Conservation (phyloP, 139 green algal genomes). For the Chlorokybus atmophyticus region DNA sequence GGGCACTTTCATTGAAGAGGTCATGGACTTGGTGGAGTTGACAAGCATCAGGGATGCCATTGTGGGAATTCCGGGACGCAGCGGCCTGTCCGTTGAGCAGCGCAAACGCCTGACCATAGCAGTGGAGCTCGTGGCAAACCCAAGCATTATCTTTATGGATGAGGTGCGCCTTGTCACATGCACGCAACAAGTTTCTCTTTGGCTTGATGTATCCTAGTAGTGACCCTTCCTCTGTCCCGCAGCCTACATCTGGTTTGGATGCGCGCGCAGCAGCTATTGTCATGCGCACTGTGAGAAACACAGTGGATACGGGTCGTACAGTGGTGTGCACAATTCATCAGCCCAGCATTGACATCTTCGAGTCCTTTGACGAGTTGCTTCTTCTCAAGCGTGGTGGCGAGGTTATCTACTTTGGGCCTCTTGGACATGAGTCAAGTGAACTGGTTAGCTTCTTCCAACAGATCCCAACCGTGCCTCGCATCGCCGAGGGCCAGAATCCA, state of each 20-base stretch:
- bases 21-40: constrained; percentile 65
- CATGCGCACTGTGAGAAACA: constrained; percentile 30
- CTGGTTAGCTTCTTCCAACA: constrained; percentile 35
- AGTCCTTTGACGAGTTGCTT: constrained; percentile 44
- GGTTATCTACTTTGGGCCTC: constrained; percentile 62
- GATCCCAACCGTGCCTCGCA: constrained; percentile 4
- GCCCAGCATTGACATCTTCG: constrained; percentile 36
- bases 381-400: constrained; percentile 56
- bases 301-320: not conserved
- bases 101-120: constrained; percentile 82
- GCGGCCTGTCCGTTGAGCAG: constrained; percentile 47
- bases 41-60: constrained; percentile 27
- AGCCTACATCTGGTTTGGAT: constrained; percentile 34
- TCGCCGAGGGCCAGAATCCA: constrained; percentile 46
- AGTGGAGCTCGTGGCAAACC: constrained; percentile 73
- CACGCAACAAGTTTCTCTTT: not conserved
- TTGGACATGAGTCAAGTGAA: constrained; percentile 42
- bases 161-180: constrained; percentile 9
- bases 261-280: constrained; percentile 46
- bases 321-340: constrained; percentile 90
- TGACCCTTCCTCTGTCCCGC: not conserved
- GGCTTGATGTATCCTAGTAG: not conserved
- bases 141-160: constrained; percentile 34
- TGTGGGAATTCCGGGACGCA: constrained; percentile 26
- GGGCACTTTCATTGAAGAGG: constrained; percentile 44